A percentile compares a stretch with the other conserved stretches of the same genome.
These are phyloP conservation scores for Xylaria sp. DNA, from an alignment of 2,329 filamentous ascomycete genomes.

Conservation along the genomic window DNA sequence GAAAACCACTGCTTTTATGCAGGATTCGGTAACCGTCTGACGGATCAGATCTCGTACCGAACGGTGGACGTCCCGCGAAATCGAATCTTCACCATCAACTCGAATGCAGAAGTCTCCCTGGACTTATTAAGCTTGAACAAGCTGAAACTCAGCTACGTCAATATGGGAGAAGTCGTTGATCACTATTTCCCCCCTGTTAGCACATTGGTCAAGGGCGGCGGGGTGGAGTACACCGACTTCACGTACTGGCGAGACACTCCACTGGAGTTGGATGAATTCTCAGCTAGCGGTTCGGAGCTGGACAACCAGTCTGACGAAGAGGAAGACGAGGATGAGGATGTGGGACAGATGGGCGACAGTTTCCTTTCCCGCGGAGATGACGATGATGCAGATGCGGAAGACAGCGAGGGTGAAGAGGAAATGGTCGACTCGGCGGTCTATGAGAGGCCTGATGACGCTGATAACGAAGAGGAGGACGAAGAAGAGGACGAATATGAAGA, in stretches of 20 bases:
- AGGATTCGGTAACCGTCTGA: conserved; percentile 95
- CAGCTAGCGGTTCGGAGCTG: conserved; percentile 72
- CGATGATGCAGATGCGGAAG: conserved; percentile 54
- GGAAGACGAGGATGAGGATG: conserved; percentile 58
- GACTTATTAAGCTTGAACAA: conserved; percentile 92
- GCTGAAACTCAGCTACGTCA: conserved; percentile 95
- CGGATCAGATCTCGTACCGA: conserved; percentile 94
- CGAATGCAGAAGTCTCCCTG: conserved; percentile 92
- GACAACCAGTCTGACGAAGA: conserved; percentile 57
- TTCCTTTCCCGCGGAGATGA: conserved; percentile 55
- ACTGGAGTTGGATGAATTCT: conserved; percentile 88
- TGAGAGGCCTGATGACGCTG: conserved; percentile 52
- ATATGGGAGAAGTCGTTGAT: conserved; percentile 96
- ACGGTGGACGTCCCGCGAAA: conserved; percentile 95
- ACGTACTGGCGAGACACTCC: conserved; percentile 93
- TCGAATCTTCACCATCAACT: conserved; percentile 98
- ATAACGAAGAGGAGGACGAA: conserved; percentile 51
- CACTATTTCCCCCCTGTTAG: conserved; percentile 97
- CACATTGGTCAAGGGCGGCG: conserved; percentile 85
- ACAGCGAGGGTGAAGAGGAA: conserved; percentile 58
- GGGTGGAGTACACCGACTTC: conserved; percentile 96
- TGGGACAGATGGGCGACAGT: conserved; percentile 58
- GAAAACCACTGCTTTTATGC: conserved; percentile 91
- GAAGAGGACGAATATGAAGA: conserved; percentile 44
- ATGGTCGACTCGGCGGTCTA: conserved; percentile 56